phyloP scores from a whole-genome alignment of 192 early-diverging fungal species.

The Rhizophagus sp. region DNA sequence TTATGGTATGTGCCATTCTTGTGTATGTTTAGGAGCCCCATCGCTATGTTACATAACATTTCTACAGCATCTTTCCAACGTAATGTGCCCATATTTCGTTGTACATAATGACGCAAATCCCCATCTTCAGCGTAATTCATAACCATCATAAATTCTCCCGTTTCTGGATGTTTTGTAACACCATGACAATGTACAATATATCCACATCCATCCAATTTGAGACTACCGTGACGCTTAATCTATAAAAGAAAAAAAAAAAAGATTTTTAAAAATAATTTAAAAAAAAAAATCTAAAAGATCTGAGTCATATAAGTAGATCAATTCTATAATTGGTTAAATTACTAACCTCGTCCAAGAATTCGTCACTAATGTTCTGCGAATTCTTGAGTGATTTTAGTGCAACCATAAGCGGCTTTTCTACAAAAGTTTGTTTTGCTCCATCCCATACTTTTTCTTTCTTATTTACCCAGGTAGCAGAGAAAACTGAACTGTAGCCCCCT shows the following conservation, averaged over 20 bases:
- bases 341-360: conserved; percentile 28
- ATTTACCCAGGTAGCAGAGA: conserved; percentile 25
- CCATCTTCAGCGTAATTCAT: conserved; percentile 28
- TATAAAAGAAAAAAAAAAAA: not conserved
- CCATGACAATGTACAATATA: conserved; percentile 30
- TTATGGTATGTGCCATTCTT: conserved; percentile 26
- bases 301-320: not conserved
- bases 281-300: not conserved
- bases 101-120: conserved; percentile 11
- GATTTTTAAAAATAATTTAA: not conserved
- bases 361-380: conserved; percentile 12
- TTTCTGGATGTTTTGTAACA: conserved; percentile 7
- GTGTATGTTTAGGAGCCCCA: conserved; percentile 15
- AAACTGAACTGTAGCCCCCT: conserved; percentile 25
- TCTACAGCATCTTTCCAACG: conserved; percentile 25
- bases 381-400: conserved; percentile 28
- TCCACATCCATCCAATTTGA: conserved; percentile 25
- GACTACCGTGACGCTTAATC: conserved; percentile 29
- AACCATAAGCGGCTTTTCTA: conserved; percentile 21
- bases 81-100: conserved; percentile 2
- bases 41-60: conserved; percentile 24
- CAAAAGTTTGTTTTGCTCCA: not conserved
- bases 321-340: not conserved
- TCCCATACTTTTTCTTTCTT: conserved; percentile 22
- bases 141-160: conserved; percentile 22